A percentile compares a stretch with the other conserved stretches of the same genome.
These are phyloP conservation scores for Cupressus sempervirens DNA, from an alignment of 75 land plant species.

Conservation along the genomic window DNA sequence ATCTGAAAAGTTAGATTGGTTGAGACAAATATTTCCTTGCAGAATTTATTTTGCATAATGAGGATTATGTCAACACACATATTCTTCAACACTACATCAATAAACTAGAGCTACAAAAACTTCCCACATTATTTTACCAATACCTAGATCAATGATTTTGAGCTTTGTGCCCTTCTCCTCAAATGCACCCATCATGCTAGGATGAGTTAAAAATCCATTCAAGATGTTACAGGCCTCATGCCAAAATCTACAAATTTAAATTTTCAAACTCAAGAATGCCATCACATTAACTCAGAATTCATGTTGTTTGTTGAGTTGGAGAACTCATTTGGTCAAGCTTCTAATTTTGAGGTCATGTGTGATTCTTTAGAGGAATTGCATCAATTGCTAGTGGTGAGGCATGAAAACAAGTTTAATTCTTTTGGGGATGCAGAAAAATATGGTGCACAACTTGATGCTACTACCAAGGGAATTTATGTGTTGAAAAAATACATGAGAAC, in stretches of 20 bases:
- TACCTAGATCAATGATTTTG: conserved; percentile 41
- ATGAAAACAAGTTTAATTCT: background rate
- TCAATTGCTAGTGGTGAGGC: background rate
- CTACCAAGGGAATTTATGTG: conserved; percentile 42
- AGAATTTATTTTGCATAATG: conserved; percentile 37
- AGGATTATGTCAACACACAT: conserved; percentile 24
- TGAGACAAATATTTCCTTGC: too few relatives aligned
- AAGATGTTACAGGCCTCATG: background rate
- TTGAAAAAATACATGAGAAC: conserved; percentile 45
- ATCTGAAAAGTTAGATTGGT: too few relatives aligned
- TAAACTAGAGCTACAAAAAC: background rate
- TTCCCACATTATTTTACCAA: conserved; percentile 33
- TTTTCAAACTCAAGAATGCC: background rate
- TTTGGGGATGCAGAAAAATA: background rate
- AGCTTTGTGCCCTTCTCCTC: conserved; percentile 31
- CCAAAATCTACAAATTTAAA: background rate
- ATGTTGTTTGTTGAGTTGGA: background rate
- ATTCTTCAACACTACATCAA: background rate
- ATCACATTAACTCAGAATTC: background rate
- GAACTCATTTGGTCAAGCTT: background rate
- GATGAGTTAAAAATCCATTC: conserved; percentile 10
- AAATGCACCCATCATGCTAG: conserved; percentile 28
- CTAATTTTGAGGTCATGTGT: background rate
- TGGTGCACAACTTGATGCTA: conserved; percentile 37
- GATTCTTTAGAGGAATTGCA: background rate